Conservation (phyloP, 2,329 filamentous ascomycete species). For the Blastomyces parvus region DNA sequence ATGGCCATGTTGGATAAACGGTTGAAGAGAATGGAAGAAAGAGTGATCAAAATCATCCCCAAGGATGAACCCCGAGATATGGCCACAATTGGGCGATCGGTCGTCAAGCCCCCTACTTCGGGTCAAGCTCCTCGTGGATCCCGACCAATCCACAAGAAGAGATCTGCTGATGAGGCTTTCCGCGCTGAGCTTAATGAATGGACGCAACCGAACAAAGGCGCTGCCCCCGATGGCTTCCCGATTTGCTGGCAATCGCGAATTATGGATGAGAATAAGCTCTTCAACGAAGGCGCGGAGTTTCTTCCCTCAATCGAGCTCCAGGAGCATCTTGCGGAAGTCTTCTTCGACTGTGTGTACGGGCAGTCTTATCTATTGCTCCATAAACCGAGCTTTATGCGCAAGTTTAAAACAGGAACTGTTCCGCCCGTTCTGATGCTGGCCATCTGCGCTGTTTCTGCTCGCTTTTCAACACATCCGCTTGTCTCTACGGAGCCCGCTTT, state of each 20-base stretch:
- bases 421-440: constrained; percentile 88
- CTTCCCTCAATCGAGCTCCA: constrained; percentile 80
- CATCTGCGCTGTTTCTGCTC: constrained; percentile 88
- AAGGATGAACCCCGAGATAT: constrained; percentile 68
- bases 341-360: constrained; percentile 92
- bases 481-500: constrained; percentile 70
- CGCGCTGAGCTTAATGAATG: constrained; percentile 70
- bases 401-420: constrained; percentile 61
- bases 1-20: constrained; percentile 99
- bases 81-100: constrained; percentile 61
- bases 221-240: constrained; percentile 40
- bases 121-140: constrained; percentile 47
- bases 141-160: constrained; percentile 57
- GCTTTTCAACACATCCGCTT: constrained; percentile 83
- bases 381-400: constrained; percentile 94
- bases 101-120: constrained; percentile 69
- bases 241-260: constrained; percentile 52
- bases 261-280: constrained; percentile 63
- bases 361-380: constrained; percentile 91
- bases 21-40: constrained; percentile 92
- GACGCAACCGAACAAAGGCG: constrained; percentile 53
- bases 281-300: constrained; percentile 72
- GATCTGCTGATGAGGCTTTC: constrained; percentile 79
- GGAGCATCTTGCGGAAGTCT: constrained; percentile 85
- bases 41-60: constrained; percentile 90